These are phyloP conservation scores for Capsicum chinense DNA, from an alignment of 257 asterid species.

Conservation along the genomic window DNA sequence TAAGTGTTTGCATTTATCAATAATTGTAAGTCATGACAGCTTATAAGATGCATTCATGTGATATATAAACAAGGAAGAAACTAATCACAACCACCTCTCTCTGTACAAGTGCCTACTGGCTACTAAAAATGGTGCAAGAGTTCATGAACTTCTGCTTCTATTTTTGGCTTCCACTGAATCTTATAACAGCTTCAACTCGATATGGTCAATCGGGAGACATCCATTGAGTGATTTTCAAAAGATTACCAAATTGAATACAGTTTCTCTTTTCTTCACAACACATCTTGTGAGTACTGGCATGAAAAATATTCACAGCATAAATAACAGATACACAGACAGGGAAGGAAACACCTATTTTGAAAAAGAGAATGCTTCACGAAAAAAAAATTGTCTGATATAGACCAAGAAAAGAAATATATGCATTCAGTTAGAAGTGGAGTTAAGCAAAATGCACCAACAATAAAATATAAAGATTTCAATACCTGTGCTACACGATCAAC, in stretches of 20 bases:
- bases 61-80: conserved; percentile 11
- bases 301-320: conserved; percentile 5
- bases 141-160: conserved; percentile 2
- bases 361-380: neutral
- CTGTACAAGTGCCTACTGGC: conserved; percentile 24
- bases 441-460: neutral
- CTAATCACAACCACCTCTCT: conserved; percentile 17
- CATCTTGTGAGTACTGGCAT: conserved; percentile 10
- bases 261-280: neutral
- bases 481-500: conserved; percentile 88
- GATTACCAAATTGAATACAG: neutral
- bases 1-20: neutral
- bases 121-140: neutral
- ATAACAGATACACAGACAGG: neutral
- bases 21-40: neutral
- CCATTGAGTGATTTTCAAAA: neutral
- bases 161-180: neutral
- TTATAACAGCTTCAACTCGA: neutral
- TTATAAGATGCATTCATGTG: neutral
- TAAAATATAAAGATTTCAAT: conserved; percentile 35
- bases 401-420: neutral
- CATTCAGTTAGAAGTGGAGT: neutral
- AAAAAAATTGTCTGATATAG: neutral
- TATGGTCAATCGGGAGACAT: conserved; percentile 19
- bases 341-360: neutral